Evolutionary conservation across 2,329 filamentous ascomycete species (phyloP), one percentile per base, ranked within the genome.

Genomic region (Berkeleyomyces rouxiae): DNA sequence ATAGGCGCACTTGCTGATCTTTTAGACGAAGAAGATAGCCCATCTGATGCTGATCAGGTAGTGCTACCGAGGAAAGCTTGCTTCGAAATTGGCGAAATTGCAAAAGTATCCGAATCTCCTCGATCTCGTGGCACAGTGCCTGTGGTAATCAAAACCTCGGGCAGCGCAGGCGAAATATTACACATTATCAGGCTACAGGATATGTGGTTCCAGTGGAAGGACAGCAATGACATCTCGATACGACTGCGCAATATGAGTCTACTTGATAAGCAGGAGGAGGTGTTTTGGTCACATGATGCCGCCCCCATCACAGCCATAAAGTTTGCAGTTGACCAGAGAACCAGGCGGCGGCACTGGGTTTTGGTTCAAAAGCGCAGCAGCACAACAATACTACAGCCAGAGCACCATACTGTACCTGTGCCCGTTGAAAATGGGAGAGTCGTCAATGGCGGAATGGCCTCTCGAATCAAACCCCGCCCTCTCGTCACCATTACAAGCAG

Each of bases 141-240:
- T 1, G 70, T 74, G 67, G 74, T 78, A 65, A 80, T 74, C 65
- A 78, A 73, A 68, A 77, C 74, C 4, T 74, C 78, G 2, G 85
- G 85, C n/a, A 75, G 78, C 58, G 78, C 76, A 11, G 81, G 82
- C 1, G 79, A 84, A 66, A 72, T 80, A 1, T 71, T 89, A 7
- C 79, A 80, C 2, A 68, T 89, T 2, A 71, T 78, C 3, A 74
- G 75, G 5, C 70, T 85, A 3, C 73, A 75, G 3, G 70, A 76
- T 31, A 77, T 82, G 58, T 74, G 73, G 58, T 80, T 79, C 72
- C 74, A 76, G n/a, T 87, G 84, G 82, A 71, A 70, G 0, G 69
- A 72, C 2, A 71, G 78, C 43, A 72, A 73, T 43, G 74, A 75
- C 46, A 70, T 75, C 1, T 76, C 74, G 59, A 69, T 87, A 33